phyloP scores from a whole-genome alignment of 2,329 filamentous ascomycete genomes.

The Falciphora oryzae region DNA sequence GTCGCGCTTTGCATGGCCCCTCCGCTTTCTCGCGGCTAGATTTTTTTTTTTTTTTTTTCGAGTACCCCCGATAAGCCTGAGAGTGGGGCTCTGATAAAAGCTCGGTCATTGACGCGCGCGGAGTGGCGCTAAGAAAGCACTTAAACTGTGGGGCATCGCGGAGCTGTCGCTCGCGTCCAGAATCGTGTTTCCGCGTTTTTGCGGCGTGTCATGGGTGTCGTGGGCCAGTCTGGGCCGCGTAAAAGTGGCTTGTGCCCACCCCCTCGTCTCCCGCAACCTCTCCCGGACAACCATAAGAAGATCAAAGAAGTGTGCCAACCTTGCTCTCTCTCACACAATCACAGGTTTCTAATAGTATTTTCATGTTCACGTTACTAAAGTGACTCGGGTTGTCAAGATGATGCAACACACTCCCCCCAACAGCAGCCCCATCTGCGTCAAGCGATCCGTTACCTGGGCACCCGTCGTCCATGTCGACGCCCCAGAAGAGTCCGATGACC shows the following conservation, averaged over 20 bases:
- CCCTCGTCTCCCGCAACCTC: background rate
- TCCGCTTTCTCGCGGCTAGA: background rate
- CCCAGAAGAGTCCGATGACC: background rate
- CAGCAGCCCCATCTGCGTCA: conserved; percentile 7
- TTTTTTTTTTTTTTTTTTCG: background rate
- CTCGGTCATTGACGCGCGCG: background rate
- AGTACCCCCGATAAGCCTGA: background rate
- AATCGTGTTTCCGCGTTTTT: background rate
- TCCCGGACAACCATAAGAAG: too few relatives aligned
- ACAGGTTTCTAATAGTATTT: background rate
- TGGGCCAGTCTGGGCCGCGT: background rate
- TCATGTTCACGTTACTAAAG: background rate
- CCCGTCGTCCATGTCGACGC: background rate
- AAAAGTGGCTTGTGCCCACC: background rate
- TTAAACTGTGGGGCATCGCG: background rate
- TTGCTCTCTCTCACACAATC: background rate
- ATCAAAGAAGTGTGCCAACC: background rate
- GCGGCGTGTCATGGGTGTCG: background rate
- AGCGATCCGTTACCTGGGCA: background rate
- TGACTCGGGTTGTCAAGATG: background rate
- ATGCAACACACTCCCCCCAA: background rate
- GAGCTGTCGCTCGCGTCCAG: background rate
- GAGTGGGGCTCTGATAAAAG: background rate
- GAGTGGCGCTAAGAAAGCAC: background rate
- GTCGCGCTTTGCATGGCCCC: background rate